Evolutionary conservation across 495 filamentous ascomycete genomes (phyloP).

Genomic region (Penicillium verhagenii): DNA sequence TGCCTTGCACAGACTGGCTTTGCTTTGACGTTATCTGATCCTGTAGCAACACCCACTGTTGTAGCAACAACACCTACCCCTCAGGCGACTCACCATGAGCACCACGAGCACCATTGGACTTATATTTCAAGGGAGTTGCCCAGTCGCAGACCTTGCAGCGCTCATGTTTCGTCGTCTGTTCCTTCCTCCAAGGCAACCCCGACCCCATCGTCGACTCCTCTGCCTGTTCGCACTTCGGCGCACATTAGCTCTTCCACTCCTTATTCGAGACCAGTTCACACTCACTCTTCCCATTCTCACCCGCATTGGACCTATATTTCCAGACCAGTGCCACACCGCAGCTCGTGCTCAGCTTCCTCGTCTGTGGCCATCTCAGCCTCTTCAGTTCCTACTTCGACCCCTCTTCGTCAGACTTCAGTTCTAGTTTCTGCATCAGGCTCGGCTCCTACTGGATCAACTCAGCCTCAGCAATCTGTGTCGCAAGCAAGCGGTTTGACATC

Average conservation of each 20-base stretch:
- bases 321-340: slow-evolving; percentile 1
- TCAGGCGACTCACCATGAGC: not conserved
- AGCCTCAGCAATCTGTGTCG: too few species aligned
- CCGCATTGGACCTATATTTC: not conserved
- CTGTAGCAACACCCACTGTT: not conserved
- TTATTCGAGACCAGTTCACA: too few species aligned
- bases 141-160: too few species aligned
- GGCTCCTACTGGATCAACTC: not conserved
- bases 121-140: too few species aligned
- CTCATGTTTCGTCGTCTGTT: too few species aligned
- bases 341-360: slow-evolving; percentile 2
- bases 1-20: not conserved
- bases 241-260: too few species aligned
- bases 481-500: too few species aligned
- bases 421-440: not conserved
- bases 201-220: too few species aligned
- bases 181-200: too few species aligned
- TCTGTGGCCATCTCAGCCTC: not conserved
- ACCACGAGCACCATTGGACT: not conserved
- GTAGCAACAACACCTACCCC: not conserved
- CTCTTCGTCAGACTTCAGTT: not conserved
- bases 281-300: too few species aligned
- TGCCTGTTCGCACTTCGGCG: too few species aligned
- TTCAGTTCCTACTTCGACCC: not conserved
- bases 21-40: not conserved